Base-by-base conservation (phyloP, 2,329 filamentous ascomycete genomes). In the Pestalotiopsis sp. region DNA sequence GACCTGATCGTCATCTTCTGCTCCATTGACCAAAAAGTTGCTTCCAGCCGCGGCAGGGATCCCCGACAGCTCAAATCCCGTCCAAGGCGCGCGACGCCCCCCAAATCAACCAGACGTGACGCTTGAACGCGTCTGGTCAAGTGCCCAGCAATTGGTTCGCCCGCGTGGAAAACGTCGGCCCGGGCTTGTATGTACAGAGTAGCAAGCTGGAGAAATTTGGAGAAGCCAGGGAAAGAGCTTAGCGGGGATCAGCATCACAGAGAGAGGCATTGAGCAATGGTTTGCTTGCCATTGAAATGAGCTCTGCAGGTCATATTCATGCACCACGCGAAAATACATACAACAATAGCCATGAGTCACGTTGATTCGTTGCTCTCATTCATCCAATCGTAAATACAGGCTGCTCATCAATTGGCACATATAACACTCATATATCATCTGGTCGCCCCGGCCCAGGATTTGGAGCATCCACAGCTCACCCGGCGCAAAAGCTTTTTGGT, bases 241-340 rank as follows among this genome's bases (percentile, higher is more conserved):
- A 49, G 63, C 52, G 63, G 61, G 20, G 4, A 36, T 23, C 59
- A 36, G 38, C 38, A 45, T 64, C 38, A 36, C 39, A 20, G 20
- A 52, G 27, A 20, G 27, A 66, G 25, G 63, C 49, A 66, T 58
- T 66, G 63, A 45, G 20, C 63, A 59, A 36, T 56, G 58, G 31
- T 58, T 36, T 52, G 49, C 25, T 63, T 49, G 58, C 23, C 56
- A 45, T 56, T 36, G 66, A 65, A 67, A 69, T 69, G 68, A 69
- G 68, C 65, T 65, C 49, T 67, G 65, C 65, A 45, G 38, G 39
- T 63, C 12, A 45, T 45, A 60, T 69, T 69, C 68, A 69, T 67
- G 68, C 68, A 57, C 65, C 67, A 65, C 64, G 65, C 65, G 65
- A 65, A 45, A 36, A 36, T 36, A 36, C 31, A 63, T 45, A 49